phyloP scores from a whole-genome alignment of 148 eudicot species.

The Rheum nobile region DNA sequence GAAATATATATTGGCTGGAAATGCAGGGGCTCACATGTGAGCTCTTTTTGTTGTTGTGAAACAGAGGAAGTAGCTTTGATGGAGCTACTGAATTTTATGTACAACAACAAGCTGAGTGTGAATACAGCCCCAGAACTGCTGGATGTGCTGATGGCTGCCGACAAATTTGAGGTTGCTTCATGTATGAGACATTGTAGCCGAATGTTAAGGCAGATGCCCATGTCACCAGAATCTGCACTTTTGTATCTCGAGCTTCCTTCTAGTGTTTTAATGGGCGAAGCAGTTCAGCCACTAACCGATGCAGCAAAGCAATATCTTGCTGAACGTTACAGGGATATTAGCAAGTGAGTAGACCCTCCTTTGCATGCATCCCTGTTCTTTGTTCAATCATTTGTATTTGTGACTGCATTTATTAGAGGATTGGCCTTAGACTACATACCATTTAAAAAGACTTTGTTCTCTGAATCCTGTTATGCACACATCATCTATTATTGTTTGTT shows the following conservation, averaged over 20 bases:
- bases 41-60: constrained; percentile 9
- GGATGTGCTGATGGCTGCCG: constrained; percentile 81
- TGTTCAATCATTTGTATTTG: not conserved
- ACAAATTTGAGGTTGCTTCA: too few relatives aligned
- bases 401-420: not conserved
- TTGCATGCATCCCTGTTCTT: not conserved
- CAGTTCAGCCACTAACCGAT: constrained; percentile 83
- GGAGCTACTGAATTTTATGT: constrained; percentile 79
- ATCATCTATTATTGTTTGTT: not conserved
- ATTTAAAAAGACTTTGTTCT: not conserved
- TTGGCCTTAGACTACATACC: not conserved
- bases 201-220: constrained; percentile 44
- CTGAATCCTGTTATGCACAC: not conserved
- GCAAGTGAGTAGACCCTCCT: constrained; percentile 36
- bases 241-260: constrained; percentile 64
- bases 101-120: constrained; percentile 48
- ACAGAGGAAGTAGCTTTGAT: constrained; percentile 78
- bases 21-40: not conserved
- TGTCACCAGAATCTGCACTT: constrained; percentile 73
- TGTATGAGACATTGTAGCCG: constrained; percentile 73
- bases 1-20: not conserved
- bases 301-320: constrained; percentile 77
- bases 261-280: constrained; percentile 82
- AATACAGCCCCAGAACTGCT: constrained; percentile 56
- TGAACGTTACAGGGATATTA: constrained; percentile 55